Conservation (phyloP, 768 basidiomycete genomes). For the Agaricus bisporus region DNA sequence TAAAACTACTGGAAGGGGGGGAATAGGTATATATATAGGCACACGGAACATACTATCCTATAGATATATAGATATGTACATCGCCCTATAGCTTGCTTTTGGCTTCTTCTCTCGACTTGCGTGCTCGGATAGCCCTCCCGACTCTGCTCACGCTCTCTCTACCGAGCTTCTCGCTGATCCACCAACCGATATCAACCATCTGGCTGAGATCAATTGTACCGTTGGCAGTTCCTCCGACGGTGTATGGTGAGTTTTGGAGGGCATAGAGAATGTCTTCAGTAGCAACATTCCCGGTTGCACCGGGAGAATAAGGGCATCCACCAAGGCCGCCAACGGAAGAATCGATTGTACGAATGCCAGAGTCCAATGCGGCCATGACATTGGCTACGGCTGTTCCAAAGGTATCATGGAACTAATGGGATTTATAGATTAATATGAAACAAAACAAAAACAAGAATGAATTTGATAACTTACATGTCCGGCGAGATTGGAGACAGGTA, state of each 20-base stretch:
- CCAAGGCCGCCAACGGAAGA: conserved; percentile 86
- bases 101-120: conserved; percentile 28
- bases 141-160: conserved; percentile 71
- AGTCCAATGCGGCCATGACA: conserved; percentile 59
- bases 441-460: not conserved
- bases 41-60: not conserved
- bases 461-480: conserved; percentile 27
- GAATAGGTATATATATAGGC: not conserved
- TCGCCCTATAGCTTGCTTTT: conserved; percentile 9
- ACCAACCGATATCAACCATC: conserved; percentile 72
- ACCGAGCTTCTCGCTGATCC: conserved; percentile 69
- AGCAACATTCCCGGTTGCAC: conserved; percentile 91
- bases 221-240: conserved; percentile 38
- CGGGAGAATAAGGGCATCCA: conserved; percentile 94
- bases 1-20: conserved; percentile 37
- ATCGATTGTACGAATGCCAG: conserved; percentile 80
- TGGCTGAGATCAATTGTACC: conserved; percentile 53
- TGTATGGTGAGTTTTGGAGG: conserved; percentile 57
- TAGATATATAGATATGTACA: not conserved
- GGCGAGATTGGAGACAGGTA: conserved; percentile 66
- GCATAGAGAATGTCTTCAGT: conserved; percentile 92
- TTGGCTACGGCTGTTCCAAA: conserved; percentile 81
- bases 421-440: not conserved
- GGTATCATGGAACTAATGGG: conserved; percentile 77
- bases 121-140: conserved; percentile 63